Evolutionary conservation across 139 green algal species (phyloP).

Genomic region (Tetraselmis striata): DNA sequence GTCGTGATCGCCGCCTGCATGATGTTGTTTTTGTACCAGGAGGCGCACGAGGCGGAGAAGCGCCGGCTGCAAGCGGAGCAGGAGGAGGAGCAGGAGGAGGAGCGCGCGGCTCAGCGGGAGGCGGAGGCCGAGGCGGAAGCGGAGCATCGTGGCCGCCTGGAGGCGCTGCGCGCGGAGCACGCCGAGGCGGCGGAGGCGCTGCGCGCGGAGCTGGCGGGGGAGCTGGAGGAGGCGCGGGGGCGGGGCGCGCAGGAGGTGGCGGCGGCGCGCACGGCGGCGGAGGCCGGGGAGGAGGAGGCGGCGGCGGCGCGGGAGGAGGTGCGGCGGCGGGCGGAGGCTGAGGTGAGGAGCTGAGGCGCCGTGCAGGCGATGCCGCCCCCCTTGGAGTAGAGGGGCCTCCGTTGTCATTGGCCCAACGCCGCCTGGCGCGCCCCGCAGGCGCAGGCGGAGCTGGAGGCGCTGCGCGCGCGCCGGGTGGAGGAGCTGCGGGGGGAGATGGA

Average conservation of each 20-base stretch:
- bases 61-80: background rate
- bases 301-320: background rate
- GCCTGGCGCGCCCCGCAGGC: background rate
- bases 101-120: background rate
- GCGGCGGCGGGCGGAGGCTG: background rate
- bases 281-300: background rate
- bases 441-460: background rate
- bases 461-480: background rate
- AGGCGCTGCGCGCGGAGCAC: background rate
- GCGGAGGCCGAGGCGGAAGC: background rate
- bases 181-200: background rate
- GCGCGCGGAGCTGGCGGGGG: background rate
- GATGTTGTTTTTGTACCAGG: background rate
- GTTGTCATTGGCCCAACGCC: background rate
- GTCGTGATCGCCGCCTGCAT: background rate
- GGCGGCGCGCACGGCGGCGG: too few relatives aligned
- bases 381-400: too few relatives aligned
- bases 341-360: background rate
- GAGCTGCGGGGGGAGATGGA: background rate
- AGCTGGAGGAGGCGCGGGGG: background rate
- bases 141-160: background rate
- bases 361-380: background rate
- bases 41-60: background rate
- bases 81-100: background rate
- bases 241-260: background rate